These are phyloP conservation scores for Candida silvatica DNA, from an alignment of 805 yeast genomes.

Conservation along the genomic window DNA sequence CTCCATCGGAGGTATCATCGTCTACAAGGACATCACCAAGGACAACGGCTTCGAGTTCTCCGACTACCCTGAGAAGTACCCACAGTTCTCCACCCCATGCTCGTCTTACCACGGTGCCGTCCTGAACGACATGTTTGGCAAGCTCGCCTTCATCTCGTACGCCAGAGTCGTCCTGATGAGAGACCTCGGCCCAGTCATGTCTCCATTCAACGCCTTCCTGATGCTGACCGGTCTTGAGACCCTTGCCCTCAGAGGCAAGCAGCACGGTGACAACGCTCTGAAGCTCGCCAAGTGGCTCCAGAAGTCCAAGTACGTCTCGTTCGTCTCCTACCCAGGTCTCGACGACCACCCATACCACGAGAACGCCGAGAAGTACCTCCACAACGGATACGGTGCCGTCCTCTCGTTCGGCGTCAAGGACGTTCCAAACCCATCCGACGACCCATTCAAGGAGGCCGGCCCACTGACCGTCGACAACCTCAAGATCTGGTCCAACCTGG, in stretches of 20 bases:
- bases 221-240: conserved; percentile 92
- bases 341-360: conserved; percentile 71
- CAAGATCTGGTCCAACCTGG: conserved; percentile 83
- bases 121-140: conserved; percentile 75
- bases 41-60: conserved; percentile 92
- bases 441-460: conserved; percentile 68
- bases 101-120: conserved; percentile 91
- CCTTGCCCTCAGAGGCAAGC: conserved; percentile 84
- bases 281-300: conserved; percentile 74
- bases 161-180: conserved; percentile 79
- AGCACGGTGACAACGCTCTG: conserved; percentile 80
- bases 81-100: conserved; percentile 84
- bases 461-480: conserved; percentile 78
- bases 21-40: conserved; percentile 40
- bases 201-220: conserved; percentile 84
- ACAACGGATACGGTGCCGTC: conserved; percentile 78
- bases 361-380: conserved; percentile 74
- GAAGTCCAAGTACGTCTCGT: conserved; percentile 55
- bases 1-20: conserved; percentile 84
- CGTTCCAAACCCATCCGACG: conserved; percentile 34
- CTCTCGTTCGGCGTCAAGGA: conserved; percentile 84
- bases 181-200: conserved; percentile 85
- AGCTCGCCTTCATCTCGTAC: conserved; percentile 69
- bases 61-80: conserved; percentile 77
- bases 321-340: conserved; percentile 93